A percentile compares a stretch with the other conserved stretches of the same genome.
These are phyloP conservation scores for Serendipita sp. DNA, from an alignment of 768 basidiomycete genomes.

Conservation along the genomic window DNA sequence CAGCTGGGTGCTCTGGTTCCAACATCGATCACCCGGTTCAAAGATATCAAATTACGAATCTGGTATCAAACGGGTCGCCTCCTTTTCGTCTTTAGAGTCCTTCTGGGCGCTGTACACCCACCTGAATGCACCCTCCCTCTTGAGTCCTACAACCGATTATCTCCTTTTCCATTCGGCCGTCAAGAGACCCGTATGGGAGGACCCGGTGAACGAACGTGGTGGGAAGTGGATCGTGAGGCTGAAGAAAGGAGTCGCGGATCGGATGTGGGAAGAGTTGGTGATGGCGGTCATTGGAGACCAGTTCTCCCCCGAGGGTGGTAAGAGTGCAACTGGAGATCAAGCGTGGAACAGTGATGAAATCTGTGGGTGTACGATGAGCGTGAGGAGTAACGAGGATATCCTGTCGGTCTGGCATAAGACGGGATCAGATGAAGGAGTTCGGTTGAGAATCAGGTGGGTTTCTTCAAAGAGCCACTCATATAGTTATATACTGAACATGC, in stretches of 20 bases:
- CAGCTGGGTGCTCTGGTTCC: conserved; percentile 88
- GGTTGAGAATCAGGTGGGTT: conserved; percentile 68
- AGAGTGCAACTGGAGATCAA: conserved; percentile 31
- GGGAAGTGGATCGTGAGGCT: conserved; percentile 95
- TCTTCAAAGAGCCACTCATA: background rate
- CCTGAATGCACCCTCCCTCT: conserved; percentile 64
- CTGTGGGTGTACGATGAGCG: conserved; percentile 89
- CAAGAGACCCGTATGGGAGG: conserved; percentile 90
- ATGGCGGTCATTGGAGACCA: conserved; percentile 81
- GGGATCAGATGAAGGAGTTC: conserved; percentile 57
- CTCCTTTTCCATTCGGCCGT: conserved; percentile 79
- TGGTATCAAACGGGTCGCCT: conserved; percentile 82
- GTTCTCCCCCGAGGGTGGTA: conserved; percentile 29
- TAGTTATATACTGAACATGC: conserved; percentile 6
- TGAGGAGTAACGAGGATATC: conserved; percentile 86
- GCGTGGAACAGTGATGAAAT: conserved; percentile 40
- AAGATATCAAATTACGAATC: conserved; percentile 88
- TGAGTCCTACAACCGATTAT: conserved; percentile 85
- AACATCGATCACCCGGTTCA: conserved; percentile 77
- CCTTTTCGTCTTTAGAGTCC: conserved; percentile 85
- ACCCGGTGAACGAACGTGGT: conserved; percentile 70
- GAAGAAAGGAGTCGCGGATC: conserved; percentile 77
- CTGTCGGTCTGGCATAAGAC: conserved; percentile 82
- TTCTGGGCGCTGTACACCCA: conserved; percentile 94
- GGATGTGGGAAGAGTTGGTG: conserved; percentile 81